Evolutionary conservation across 2,329 filamentous ascomycete species (phyloP).

Genomic region (Beauveria sp.): DNA sequence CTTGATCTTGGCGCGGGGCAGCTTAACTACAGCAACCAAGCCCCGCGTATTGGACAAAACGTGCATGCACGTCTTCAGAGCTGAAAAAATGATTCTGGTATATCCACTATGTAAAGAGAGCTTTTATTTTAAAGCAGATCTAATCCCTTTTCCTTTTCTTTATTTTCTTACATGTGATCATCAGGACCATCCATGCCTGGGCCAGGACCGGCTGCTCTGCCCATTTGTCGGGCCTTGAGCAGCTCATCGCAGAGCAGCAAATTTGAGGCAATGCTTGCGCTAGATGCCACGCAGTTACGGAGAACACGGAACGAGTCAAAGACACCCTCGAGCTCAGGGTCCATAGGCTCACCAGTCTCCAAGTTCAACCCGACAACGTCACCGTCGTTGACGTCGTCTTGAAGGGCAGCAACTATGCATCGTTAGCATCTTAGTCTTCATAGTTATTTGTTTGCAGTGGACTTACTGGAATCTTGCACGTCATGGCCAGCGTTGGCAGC

Average conservation of each 20-base stretch:
- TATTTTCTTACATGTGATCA: constrained; percentile 36
- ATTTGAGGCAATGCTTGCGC: constrained; percentile 91
- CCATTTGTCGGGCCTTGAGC: constrained; percentile 97
- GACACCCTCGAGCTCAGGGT: constrained; percentile 83
- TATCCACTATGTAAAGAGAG: constrained; percentile 21
- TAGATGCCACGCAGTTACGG: constrained; percentile 87
- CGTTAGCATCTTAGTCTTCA: constrained; percentile 12
- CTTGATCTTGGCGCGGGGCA: constrained; percentile 18
- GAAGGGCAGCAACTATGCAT: constrained; percentile 65
- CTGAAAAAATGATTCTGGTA: constrained; percentile 5
- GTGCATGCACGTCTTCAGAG: background rate
- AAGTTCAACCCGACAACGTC: constrained; percentile 83
- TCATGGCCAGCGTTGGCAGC: constrained; percentile 95
- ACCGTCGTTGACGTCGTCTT: constrained; percentile 79
- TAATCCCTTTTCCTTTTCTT: constrained; percentile 25
- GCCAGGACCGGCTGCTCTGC: constrained; percentile 52
- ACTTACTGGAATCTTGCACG: constrained; percentile 87
- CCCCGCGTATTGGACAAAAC: background rate
- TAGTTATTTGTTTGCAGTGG: background rate
- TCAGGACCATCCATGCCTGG: constrained; percentile 57
- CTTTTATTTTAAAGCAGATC: constrained; percentile 31
- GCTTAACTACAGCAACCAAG: background rate
- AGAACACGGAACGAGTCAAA: constrained; percentile 95
- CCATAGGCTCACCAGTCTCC: constrained; percentile 84
- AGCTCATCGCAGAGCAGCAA: constrained; percentile 92